Evolutionary conservation across 495 filamentous ascomycete genomes (phyloP), one percentile per base, ranked within the genome.

Genomic region (Podospora pseudopauciseta): DNA sequence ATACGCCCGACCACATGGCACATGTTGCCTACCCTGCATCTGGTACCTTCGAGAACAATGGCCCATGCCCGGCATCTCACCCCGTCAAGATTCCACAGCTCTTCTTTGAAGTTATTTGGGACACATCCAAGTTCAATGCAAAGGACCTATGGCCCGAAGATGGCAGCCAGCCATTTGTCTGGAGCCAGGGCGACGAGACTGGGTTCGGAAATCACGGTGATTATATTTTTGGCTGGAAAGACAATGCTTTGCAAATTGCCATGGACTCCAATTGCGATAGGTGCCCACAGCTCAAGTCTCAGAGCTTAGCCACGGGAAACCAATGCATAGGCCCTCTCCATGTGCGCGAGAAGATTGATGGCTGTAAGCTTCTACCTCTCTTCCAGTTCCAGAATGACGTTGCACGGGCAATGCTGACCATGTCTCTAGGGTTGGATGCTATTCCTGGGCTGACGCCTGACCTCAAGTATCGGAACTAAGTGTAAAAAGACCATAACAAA

Each of bases 161-260:
- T 60, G 79, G 78, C 61, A 76, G 68, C 58, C 80, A 83, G 67
- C 82, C 81, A 26, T 83, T 84, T 70, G 79, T 83, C 11, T 84
- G 81, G 80, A 78, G 73, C 63, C 80, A 79, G 54, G 80, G 79
- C 20, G 74, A 82, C 53, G 65, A 59, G 19, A 78, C 75, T 7
- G 80, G 80, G 1, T 80, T 78, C 58, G 79, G 80, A 1, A 79
- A 76, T 28, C 79, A 81, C 66, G 80, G 78, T 0, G 79, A 82
- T 68, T 80, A 81, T 57, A 64, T 81, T 2, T 82, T 82, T 61
- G 78, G 80, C 2, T 79, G 78, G 77, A 78, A 79, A 67, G 77
- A 75, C 27, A 63, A 78, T 57, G 75, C 74, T 1, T 70, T 80
- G 27, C 78, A 80, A 63, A 71, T 66, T n/a, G 77, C 77, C 7